phyloP scores from a whole-genome alignment of 257 asterid species.

The Striga asiatica region DNA sequence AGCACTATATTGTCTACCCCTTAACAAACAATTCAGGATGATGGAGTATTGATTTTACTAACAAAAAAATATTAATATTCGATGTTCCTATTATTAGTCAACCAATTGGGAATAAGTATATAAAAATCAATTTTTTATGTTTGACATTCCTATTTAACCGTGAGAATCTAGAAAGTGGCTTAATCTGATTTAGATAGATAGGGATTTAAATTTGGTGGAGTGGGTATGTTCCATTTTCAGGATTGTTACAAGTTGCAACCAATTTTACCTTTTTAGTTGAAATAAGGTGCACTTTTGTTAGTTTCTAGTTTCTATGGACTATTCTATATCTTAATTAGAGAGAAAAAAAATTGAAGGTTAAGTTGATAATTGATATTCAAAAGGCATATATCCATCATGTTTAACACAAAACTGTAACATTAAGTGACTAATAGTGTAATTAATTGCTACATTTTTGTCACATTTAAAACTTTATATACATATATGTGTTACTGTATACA shows the following conservation, averaged over 20 bases:
- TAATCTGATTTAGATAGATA: neutral
- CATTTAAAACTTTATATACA: too few relatives aligned
- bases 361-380: too few relatives aligned
- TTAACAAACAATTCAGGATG: constrained; percentile 17
- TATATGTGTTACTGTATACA: too few relatives aligned
- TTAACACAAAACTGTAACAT: too few relatives aligned
- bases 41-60: neutral
- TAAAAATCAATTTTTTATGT: neutral
- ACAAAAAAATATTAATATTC: neutral
- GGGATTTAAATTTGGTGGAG: neutral
- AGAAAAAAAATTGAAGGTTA: too few relatives aligned
- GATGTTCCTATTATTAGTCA: too few relatives aligned
- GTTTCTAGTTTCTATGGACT: too few relatives aligned
- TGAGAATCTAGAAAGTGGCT: neutral
- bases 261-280: neutral
- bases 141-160: neutral
- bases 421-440: too few relatives aligned
- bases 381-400: too few relatives aligned
- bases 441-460: too few relatives aligned
- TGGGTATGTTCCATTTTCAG: constrained; percentile 3
- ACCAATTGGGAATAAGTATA: constrained; percentile 16
- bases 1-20: constrained; percentile 20
- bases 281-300: too few relatives aligned
- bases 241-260: constrained; percentile 6
- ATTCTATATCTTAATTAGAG: too few relatives aligned